Conservation (phyloP, 768 basidiomycete genomes). For the Termitomyces sp. region DNA sequence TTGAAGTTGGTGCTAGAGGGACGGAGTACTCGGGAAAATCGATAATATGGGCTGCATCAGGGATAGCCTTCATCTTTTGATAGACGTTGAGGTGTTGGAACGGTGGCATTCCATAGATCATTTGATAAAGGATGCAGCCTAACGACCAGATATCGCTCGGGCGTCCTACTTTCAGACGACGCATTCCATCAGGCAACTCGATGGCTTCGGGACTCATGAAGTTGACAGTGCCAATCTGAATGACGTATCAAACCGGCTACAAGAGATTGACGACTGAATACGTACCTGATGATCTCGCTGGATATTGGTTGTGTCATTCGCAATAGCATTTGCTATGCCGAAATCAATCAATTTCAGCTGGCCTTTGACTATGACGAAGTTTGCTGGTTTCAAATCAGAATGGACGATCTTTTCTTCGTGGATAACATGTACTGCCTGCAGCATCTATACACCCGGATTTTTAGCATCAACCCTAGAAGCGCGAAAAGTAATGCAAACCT, state of each 20-base stretch:
- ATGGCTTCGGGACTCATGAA: constrained; percentile 99
- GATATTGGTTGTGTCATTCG: constrained; percentile 98
- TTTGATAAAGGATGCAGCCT: constrained; percentile 97
- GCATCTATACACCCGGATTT: constrained; percentile 56
- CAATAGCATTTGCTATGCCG: constrained; percentile 98
- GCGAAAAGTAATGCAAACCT: constrained; percentile 44
- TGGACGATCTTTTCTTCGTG: constrained; percentile 99
- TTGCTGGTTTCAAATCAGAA: constrained; percentile 96
- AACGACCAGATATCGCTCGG: constrained; percentile 97
- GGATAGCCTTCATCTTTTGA: constrained; percentile 93
- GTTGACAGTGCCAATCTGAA: constrained; percentile 91
- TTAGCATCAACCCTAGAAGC: neutral
- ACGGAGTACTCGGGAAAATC: constrained; percentile 72
- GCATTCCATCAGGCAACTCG: constrained; percentile 79
- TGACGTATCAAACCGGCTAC: constrained; percentile 3
- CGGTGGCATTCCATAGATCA: constrained; percentile 93
- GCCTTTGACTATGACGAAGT: constrained; percentile 94
- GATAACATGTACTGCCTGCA: constrained; percentile 97
- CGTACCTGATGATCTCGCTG: constrained; percentile 90
- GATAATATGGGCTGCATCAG: constrained; percentile 69
- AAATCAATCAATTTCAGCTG: constrained; percentile 98
- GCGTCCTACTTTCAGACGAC: constrained; percentile 89
- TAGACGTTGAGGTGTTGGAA: constrained; percentile 81
- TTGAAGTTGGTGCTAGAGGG: constrained; percentile 40
- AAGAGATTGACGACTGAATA: neutral